Percentiles rank a stretch among this genome's conserved stretches.
Conservation (phyloP, 257 asterid genomes). For the Asclepias syriaca region DNA sequence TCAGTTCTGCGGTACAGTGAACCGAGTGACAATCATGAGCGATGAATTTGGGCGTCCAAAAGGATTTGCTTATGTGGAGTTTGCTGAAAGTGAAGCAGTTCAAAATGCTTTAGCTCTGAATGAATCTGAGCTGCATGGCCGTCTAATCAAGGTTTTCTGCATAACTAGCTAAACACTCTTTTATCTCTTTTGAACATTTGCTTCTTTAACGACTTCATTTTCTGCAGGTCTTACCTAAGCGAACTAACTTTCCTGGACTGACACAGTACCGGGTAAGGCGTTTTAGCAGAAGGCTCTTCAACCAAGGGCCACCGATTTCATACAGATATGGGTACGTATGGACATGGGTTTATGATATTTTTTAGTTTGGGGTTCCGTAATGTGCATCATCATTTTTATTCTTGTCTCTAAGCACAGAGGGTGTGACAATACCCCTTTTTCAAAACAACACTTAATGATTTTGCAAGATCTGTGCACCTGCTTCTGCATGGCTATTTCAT, state of each 20-base stretch:
- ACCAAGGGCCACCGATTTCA: conserved; percentile 33
- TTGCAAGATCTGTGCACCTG: not conserved
- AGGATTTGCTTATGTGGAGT: conserved; percentile 54
- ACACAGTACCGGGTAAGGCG: conserved; percentile 49
- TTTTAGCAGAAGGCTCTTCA: conserved; percentile 29
- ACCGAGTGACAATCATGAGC: conserved; percentile 46
- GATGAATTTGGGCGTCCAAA: conserved; percentile 48
- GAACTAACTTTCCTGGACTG: conserved; percentile 63
- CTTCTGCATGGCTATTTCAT: not conserved
- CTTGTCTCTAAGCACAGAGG: not conserved
- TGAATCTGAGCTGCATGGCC: conserved; percentile 49
- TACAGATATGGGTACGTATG: conserved; percentile 41
- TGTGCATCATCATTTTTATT: not conserved
- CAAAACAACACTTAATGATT: not conserved
- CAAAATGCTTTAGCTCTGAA: conserved; percentile 37
- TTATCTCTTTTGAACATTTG: not conserved
- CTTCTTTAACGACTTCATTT: conserved; percentile 5
- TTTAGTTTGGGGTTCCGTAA: not conserved
- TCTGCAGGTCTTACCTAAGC: conserved; percentile 48
- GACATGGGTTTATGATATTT: not conserved
- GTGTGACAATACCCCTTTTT: not conserved
- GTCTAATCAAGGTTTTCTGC: conserved; percentile 41
- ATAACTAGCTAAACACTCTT: not conserved
- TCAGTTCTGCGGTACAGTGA: conserved; percentile 47
- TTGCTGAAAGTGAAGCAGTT: conserved; percentile 43